These are phyloP conservation scores for Candida dendrica DNA, from an alignment of 805 yeast species.

Conservation along the genomic window DNA sequence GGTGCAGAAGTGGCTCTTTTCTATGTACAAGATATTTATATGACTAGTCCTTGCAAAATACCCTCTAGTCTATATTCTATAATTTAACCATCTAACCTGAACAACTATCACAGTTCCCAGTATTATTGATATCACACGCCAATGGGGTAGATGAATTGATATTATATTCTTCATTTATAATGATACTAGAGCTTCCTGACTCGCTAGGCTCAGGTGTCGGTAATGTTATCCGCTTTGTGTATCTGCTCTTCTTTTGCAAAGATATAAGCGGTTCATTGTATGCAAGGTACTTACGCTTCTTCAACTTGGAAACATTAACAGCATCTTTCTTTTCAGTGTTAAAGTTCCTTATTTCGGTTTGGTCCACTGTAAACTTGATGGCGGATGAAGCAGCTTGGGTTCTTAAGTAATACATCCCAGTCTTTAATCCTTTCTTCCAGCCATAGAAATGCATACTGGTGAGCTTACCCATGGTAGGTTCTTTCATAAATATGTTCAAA, in stretches of 20 bases:
- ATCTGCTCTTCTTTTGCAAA: too few relatives aligned
- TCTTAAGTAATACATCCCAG: slow-evolving; percentile 97
- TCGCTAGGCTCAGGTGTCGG: background rate
- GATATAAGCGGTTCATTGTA: background rate
- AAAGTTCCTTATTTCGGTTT: background rate
- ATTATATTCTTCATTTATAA: slow-evolving; percentile 3
- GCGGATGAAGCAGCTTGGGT: slow-evolving; percentile 98
- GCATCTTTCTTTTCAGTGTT: background rate
- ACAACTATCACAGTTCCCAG: slow-evolving; percentile 29
- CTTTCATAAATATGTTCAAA: slow-evolving; percentile 78
- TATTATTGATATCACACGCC: slow-evolving; percentile 12
- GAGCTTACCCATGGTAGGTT: slow-evolving; percentile 93
- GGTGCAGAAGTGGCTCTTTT: too few relatives aligned
- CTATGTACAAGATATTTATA: too few relatives aligned
- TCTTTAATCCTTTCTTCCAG: slow-evolving; percentile 96
- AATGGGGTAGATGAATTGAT: slow-evolving; percentile 13
- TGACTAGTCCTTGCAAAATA: too few relatives aligned
- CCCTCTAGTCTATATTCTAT: too few relatives aligned
- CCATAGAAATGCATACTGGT: slow-evolving; percentile 98
- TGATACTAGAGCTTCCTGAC: background rate
- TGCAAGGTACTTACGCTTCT: background rate
- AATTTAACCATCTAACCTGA: slow-evolving; percentile 21
- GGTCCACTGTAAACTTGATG: slow-evolving; percentile 78
- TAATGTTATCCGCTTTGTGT: too few relatives aligned
- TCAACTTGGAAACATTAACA: background rate